Conservation (phyloP, 2,329 filamentous ascomycete genomes). For the Herpotrichia juniperi region DNA sequence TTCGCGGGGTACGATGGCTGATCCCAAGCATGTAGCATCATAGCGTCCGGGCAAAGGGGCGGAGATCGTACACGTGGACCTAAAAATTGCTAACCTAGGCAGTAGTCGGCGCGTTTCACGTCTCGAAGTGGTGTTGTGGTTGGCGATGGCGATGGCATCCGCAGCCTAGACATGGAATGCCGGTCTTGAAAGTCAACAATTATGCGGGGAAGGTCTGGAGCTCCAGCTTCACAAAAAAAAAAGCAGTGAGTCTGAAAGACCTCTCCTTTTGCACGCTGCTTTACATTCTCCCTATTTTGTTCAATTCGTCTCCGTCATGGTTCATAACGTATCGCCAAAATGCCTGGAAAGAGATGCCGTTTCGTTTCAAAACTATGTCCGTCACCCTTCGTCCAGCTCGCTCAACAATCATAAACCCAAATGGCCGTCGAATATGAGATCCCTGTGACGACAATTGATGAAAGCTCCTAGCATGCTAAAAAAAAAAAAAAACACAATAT, state of each 20-base stretch:
- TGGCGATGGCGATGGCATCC: not conserved
- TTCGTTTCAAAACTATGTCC: too few relatives aligned
- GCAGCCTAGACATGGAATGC: not conserved
- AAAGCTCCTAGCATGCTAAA: too few relatives aligned
- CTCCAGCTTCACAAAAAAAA: not conserved
- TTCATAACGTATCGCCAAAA: too few relatives aligned
- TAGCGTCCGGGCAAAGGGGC: constrained; percentile 8
- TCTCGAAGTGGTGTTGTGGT: not conserved
- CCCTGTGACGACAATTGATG: too few relatives aligned
- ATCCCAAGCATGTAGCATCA: not conserved
- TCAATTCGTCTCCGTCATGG: too few relatives aligned
- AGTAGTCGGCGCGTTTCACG: not conserved
- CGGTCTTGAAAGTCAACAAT: not conserved
- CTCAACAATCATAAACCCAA: too few relatives aligned
- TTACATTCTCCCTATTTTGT: too few relatives aligned
- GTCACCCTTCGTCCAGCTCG: too few relatives aligned
- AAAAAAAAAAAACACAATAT: too few relatives aligned
- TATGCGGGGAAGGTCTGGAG: constrained; percentile 4
- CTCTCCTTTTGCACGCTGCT: too few relatives aligned
- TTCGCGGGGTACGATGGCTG: constrained; percentile 9
- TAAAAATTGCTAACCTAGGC: not conserved
- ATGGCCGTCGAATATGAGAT: too few relatives aligned
- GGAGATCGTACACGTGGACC: not conserved
- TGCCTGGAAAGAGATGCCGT: too few relatives aligned
- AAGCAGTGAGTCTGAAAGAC: not conserved